Base-by-base conservation (phyloP, 805 yeast species). In the Candida sithepensis region DNA sequence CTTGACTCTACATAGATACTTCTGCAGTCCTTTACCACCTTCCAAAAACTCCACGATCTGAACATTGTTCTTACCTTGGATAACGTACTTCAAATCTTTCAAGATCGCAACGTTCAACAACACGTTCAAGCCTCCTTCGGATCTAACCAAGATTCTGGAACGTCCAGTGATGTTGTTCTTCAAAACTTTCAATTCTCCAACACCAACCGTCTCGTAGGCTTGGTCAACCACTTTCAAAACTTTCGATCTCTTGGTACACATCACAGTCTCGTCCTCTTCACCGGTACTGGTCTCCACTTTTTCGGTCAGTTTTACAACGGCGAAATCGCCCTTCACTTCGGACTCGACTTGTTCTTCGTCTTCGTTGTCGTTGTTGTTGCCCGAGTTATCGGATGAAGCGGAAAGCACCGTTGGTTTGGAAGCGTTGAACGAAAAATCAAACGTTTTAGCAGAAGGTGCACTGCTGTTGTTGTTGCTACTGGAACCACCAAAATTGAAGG, bases 121-220 rank as follows among this genome's bases (percentile, higher is more conserved):
- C 14, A 90, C 82, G 56, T 96, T 78, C 36, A 85, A 84, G 36
- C 89, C 82, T 24, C 96, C 97, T 47, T 91, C 98, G 0, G 97
- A 88, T 59, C 98, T 81, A 19, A 92, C 76, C 33, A 92, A 69
- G 13, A 88, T 68, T 63, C 98, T 80, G 2, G 82, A 63, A 60
- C 88, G 88, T 20, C 72, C 69, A 9, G 85, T 82, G 2, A 70
- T 74, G 44, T 75, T 75, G 57, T 84, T 75, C 48, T 76, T 80
- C 46, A 92, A 70, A 12, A 92, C 72, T 58, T 88, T 86, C 56
- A 90, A 72, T 43, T 84, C 91, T 3, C 98, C 98, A 2, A 90
- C 72, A 12, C 98, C 98, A 53, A 77, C 76, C 5, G 80, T 68
- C 33, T 71, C 74, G 60, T 86, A 88, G 10, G 79, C 74, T 20